phyloP scores from a whole-genome alignment of 257 asterid species.

The Nicotiana attenuata region DNA sequence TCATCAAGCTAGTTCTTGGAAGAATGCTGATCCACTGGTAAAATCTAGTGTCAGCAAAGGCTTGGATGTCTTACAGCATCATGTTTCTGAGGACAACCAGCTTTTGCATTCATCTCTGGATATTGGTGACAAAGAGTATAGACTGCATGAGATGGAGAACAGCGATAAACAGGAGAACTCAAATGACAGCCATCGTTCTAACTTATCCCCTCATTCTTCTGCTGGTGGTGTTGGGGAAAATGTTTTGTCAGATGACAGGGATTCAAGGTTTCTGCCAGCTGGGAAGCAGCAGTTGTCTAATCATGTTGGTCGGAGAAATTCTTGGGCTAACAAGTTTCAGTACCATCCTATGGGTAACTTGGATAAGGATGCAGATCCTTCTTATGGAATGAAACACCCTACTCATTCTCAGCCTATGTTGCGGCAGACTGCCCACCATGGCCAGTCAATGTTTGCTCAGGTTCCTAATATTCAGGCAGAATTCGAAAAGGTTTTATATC shows the following conservation, averaged over 20 bases:
- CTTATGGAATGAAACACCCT: slow-evolving; percentile 42
- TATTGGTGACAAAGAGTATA: slow-evolving; percentile 31
- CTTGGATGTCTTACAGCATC: slow-evolving; percentile 35
- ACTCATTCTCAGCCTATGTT: slow-evolving; percentile 30
- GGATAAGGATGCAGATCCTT: slow-evolving; percentile 49
- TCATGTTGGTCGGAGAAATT: slow-evolving; percentile 41
- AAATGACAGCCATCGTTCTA: slow-evolving; percentile 62
- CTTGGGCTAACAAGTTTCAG: slow-evolving; percentile 71
- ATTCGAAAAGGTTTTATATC: slow-evolving; percentile 36
- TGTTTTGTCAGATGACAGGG: slow-evolving; percentile 43
- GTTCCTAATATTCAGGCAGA: slow-evolving; percentile 28
- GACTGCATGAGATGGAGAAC: slow-evolving; percentile 38
- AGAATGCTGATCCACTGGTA: slow-evolving; percentile 36
- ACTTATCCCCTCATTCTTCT: slow-evolving; percentile 48
- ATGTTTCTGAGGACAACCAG: slow-evolving; percentile 30
- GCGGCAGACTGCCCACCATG: slow-evolving; percentile 27
- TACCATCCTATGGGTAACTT: slow-evolving; percentile 85
- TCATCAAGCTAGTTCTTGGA: slow-evolving; percentile 55
- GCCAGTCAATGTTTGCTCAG: slow-evolving; percentile 51
- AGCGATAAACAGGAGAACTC: slow-evolving; percentile 50
- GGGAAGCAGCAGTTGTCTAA: slow-evolving; percentile 55
- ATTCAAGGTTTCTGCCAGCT: slow-evolving; percentile 43
- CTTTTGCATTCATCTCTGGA: slow-evolving; percentile 19
- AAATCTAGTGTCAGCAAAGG: slow-evolving; percentile 41
- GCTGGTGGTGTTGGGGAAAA: slow-evolving; percentile 49